Evolutionary conservation across 2,329 filamentous ascomycete genomes (phyloP), one percentile per base, ranked within the genome.

Genomic region (Aaosphaeria arxii): DNA sequence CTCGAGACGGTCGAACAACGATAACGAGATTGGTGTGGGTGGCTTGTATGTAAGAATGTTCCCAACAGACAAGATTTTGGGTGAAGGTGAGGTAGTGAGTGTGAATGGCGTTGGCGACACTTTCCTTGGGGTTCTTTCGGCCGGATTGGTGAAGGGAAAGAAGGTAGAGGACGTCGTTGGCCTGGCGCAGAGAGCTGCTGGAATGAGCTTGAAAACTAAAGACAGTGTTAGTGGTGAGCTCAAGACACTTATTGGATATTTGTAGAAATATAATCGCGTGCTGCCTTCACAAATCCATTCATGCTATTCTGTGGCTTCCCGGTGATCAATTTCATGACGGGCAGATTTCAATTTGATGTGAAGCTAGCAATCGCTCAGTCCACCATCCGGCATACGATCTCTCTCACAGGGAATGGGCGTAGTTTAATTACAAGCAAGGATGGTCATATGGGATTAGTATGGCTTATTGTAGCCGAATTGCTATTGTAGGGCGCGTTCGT

Each of bases 101-200:
- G 92, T 97, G 7, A 97, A 97, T 66, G 94, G 92, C 0, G 91
- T 90, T 2, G 94, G 94, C 0, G 94, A 99, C 71, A 96, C 94
- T 0, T 91, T 97, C 67, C 76, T 95, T 6, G 94, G 92, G 0
- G 87, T 91, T 11, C 59, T 96, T 47, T 75, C 96, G n/a, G 87
- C 90, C 1, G 89, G 88, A 0, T 67, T 97, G 55, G 84, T 85
- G 13, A 67, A 51, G 65, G 81, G 50, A 71, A 84, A 61, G 48
- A 62, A 58, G 17, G 64, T 84, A 11, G 79, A 84, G 52, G 78
- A 86, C 42, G 69, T 94, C 46, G 76, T 99, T n/a, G 77, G 84
- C 48, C 71, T 94, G 33, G 92, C 91, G 30, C 94, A 97, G 73
- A 80, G 79, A 61, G 92, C 87, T 3, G 91, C 91, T 4, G 82